Conservation (phyloP, 2,329 filamentous ascomycete genomes). For the Tolypocladium tropicale region DNA sequence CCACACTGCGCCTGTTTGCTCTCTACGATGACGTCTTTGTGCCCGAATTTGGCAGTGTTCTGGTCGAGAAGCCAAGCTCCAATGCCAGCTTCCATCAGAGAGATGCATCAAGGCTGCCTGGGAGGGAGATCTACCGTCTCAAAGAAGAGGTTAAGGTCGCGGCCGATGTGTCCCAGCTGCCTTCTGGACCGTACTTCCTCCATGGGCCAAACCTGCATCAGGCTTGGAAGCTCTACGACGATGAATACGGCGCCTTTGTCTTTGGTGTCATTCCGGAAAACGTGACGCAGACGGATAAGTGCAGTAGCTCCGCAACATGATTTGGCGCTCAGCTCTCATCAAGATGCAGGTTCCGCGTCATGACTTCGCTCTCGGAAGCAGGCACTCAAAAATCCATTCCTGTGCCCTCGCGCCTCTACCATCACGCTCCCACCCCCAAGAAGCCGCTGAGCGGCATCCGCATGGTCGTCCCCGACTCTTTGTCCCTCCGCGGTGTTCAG, state of each 20-base stretch:
- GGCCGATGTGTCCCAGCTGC: slow-evolving; percentile 13
- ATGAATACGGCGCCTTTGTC: slow-evolving; percentile 23
- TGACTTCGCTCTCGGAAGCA: slow-evolving; percentile 14
- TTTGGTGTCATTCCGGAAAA: slow-evolving; percentile 25
- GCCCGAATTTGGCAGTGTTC: slow-evolving; percentile 25
- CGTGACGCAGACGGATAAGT: slow-evolving; percentile 5
- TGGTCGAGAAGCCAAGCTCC: slow-evolving; percentile 25
- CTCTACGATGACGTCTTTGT: slow-evolving; percentile 27
- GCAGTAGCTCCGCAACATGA: background rate
- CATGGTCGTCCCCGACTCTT: slow-evolving; percentile 22
- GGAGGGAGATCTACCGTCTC: background rate
- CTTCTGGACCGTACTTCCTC: slow-evolving; percentile 30
- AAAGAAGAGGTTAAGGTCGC: slow-evolving; percentile 5
- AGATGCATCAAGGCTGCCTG: background rate
- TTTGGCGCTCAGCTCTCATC: background rate
- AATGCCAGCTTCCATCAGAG: slow-evolving; percentile 4
- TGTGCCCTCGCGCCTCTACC: slow-evolving; percentile 28
- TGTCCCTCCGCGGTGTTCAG: slow-evolving; percentile 34
- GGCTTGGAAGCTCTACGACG: slow-evolving; percentile 30
- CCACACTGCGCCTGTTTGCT: slow-evolving; percentile 20
- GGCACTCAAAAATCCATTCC: slow-evolving; percentile 19
- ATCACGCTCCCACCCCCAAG: slow-evolving; percentile 11
- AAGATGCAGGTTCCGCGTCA: slow-evolving; percentile 17
- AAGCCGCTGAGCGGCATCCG: slow-evolving; percentile 27
- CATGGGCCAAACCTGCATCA: slow-evolving; percentile 30